phyloP scores from a whole-genome alignment of 2,329 filamentous ascomycete genomes.

The Monosporascus sp. region DNA sequence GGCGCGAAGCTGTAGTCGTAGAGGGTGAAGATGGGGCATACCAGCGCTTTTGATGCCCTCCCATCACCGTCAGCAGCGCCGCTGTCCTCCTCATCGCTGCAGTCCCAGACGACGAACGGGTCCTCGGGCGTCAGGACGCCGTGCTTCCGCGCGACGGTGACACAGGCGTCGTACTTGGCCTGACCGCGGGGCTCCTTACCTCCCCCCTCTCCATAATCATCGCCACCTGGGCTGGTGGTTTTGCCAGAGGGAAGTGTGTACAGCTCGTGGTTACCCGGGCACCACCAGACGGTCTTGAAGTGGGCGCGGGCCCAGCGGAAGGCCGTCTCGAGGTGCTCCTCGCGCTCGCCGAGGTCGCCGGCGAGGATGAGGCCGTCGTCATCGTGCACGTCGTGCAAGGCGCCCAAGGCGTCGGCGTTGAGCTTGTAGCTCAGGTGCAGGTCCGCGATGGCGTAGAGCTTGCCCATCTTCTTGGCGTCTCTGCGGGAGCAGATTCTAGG shows the following conservation, averaged over 20 bases:
- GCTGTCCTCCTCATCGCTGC: constrained; percentile 32
- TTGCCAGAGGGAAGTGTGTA: constrained; percentile 38
- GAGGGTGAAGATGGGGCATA: constrained; percentile 52
- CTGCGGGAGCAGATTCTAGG: too few species aligned
- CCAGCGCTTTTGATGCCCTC: constrained; percentile 26
- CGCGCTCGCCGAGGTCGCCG: constrained; percentile 32
- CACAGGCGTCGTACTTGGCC: constrained; percentile 49
- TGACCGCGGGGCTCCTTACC: constrained; percentile 36
- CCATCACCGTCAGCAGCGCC: too few species aligned
- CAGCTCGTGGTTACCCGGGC: constrained; percentile 53
- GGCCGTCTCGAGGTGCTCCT: constrained; percentile 28
- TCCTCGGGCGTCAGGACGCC: constrained; percentile 53
- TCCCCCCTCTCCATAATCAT: neutral
- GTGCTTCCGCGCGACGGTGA: constrained; percentile 44
- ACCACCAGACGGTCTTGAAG: constrained; percentile 44
- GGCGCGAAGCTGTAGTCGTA: constrained; percentile 57
- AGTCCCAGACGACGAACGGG: constrained; percentile 47
- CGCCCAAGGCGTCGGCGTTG: constrained; percentile 26
- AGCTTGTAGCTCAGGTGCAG: constrained; percentile 29
- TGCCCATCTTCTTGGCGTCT: constrained; percentile 1
- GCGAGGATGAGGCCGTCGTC: constrained; percentile 31
- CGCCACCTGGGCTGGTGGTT: too few species aligned
- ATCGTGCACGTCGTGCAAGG: constrained; percentile 22
- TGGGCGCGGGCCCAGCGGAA: constrained; percentile 23
- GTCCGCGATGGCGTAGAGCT: constrained; percentile 33